Evolutionary conservation across 345 rosid species (phyloP), one percentile per base, ranked within the genome.

Genomic region (Pugionium cornutum): DNA sequence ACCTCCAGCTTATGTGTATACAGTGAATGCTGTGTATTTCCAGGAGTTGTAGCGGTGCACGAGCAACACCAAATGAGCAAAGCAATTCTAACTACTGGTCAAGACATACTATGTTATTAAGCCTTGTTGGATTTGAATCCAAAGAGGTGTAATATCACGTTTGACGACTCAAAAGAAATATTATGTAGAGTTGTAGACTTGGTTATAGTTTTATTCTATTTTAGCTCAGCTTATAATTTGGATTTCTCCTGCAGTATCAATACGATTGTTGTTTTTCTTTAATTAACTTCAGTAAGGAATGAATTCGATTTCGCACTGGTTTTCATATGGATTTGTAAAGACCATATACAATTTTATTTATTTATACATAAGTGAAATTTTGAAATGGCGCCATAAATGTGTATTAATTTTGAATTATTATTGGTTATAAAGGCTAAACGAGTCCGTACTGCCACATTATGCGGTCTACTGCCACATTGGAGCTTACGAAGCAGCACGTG

Each of bases 41-140:
- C 59, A 64, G 70, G 53, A 66, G 46, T 66, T 68, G 56, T 58
- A 87, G 91, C 46, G 88, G 92, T 52, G 88, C 76, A 37, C 72
- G 77, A 18, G 70, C 65, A 53, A 59, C 32, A 37, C 53, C 51
- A 4, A 63, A 71, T 25, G 77, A 68, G 52, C 73, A 73, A 32
- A 45, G 40, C 35, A 53, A 26, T 60, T 64, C 48, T 9, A 48
- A 45, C 9, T 53, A 29, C 39, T 61, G 62, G 36, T 3, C 26
- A 7, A 2, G 0, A 57, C 11, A 39, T 57, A 3, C 6, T 4
- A 18, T 37, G 28, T 57, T 64, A 67, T 3, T 43, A 26, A 33
- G 29, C 31, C 25, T 55, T 67, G 35, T 5, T 37, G 10, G 2
- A 34, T 33, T 53, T 25, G 33, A 48, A 62, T 51, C 32, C 5